Evolutionary conservation across 371 early-diverging fungal genomes (phyloP).

Genomic region (Sporodiniella umbellata): DNA sequence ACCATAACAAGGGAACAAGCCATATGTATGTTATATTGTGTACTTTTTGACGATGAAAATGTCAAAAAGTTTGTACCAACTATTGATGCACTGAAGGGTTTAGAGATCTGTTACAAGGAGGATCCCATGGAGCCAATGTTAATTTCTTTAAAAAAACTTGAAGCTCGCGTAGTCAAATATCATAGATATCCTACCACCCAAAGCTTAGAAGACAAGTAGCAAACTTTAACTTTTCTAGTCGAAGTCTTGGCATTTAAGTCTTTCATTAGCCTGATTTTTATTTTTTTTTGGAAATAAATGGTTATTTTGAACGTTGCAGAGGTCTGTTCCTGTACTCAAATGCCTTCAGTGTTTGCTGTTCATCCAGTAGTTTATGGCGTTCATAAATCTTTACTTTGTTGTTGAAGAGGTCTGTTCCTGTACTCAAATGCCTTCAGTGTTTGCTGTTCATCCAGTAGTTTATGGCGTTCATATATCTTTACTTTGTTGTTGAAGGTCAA

Average conservation of each 20-base stretch:
- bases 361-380: slow-evolving; percentile 11
- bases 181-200: slow-evolving; percentile 12
- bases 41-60: slow-evolving; percentile 6
- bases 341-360: slow-evolving; percentile 12
- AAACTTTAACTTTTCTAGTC: slow-evolving; percentile 19
- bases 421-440: slow-evolving; percentile 13
- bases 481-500: slow-evolving; percentile 17
- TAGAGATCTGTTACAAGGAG: slow-evolving; percentile 14
- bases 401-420: slow-evolving; percentile 9
- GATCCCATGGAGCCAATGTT: slow-evolving; percentile 14
- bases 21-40: slow-evolving; percentile 5
- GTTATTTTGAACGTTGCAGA: slow-evolving; percentile 9
- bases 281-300: slow-evolving; percentile 2
- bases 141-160: slow-evolving; percentile 14
- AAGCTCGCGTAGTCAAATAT: slow-evolving; percentile 18
- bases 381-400: slow-evolving; percentile 15
- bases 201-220: slow-evolving; percentile 18
- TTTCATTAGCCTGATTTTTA: slow-evolving; percentile 7
- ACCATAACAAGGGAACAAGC: slow-evolving; percentile 11
- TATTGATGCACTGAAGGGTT: slow-evolving; percentile 3
- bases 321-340: slow-evolving; percentile 12
- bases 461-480: slow-evolving; percentile 11
- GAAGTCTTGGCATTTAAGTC: slow-evolving; percentile 11
- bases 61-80: slow-evolving; percentile 4
- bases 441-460: slow-evolving; percentile 11